phyloP scores from a whole-genome alignment of 345 rosid genomes.

The Lepidium africanum region DNA sequence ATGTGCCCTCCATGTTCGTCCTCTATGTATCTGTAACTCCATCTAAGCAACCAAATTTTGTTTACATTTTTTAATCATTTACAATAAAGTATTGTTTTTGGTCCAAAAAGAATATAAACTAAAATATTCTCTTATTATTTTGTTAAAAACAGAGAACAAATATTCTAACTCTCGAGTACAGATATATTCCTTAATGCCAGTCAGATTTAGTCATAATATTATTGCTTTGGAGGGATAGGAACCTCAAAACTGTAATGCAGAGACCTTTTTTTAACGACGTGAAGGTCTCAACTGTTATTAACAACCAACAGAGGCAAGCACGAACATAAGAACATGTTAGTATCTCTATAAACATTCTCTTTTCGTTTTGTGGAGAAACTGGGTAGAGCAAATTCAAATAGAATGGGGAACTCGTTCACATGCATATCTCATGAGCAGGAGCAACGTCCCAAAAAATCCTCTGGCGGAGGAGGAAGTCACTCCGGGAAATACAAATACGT shows the following conservation, averaged over 20 bases:
- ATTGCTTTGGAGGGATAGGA: not conserved
- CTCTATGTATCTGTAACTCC: not conserved
- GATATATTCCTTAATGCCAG: not conserved
- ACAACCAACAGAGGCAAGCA: conserved; percentile 10
- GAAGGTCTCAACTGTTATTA: conserved; percentile 20
- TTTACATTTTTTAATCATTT: not conserved
- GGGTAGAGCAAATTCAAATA: not conserved
- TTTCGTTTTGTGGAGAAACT: not conserved
- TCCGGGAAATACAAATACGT: conserved; percentile 13
- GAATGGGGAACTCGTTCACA: conserved; percentile 19
- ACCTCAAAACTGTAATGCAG: not conserved
- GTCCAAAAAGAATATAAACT: too few relatives aligned
- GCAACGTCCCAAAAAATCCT: conserved; percentile 15
- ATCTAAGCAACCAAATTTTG: conserved; percentile 3
- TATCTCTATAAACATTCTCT: not conserved
- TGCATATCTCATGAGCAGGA: conserved; percentile 22
- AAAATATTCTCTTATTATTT: too few relatives aligned
- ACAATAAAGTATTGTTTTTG: not conserved
- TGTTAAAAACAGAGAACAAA: not conserved
- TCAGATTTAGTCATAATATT: not conserved
- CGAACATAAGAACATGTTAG: not conserved
- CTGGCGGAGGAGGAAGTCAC: not conserved
- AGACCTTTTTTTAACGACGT: conserved; percentile 7
- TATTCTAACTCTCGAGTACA: not conserved
- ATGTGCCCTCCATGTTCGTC: conserved; percentile 12